A percentile compares a stretch with the other conserved stretches of the same genome.
Evolutionary conservation across 305 asterid genomes (phyloP).

Genomic region (Striga hermonthica): DNA sequence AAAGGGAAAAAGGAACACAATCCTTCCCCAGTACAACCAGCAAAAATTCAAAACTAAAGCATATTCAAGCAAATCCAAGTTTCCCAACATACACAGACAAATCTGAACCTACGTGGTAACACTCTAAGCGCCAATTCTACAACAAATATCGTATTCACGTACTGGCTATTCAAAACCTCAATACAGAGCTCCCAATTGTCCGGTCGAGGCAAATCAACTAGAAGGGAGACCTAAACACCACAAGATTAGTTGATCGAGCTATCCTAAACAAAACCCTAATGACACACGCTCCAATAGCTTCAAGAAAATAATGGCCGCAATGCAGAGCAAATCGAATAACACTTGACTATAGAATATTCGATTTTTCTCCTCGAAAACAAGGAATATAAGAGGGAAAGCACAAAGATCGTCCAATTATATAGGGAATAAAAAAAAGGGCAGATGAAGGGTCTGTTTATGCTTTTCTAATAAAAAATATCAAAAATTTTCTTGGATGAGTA

Average conservation of each 20-base stretch:
- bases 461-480: constrained; percentile 1
- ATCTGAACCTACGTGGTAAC: constrained; percentile 20
- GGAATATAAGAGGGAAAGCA: constrained; percentile 17
- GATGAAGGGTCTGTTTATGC: constrained; percentile 25
- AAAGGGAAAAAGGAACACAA: constrained; percentile 4
- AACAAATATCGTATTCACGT: constrained; percentile 17
- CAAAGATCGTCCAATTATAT: constrained; percentile 42
- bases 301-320: constrained; percentile 36
- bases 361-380: constrained; percentile 26
- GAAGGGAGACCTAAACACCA: constrained; percentile 18
- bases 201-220: constrained; percentile 1
- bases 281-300: constrained; percentile 30
- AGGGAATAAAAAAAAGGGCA: constrained; percentile 3
- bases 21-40: constrained; percentile 23
- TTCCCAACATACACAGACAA: constrained; percentile 20
- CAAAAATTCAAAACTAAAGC: constrained; percentile 1
- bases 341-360: constrained; percentile 8
- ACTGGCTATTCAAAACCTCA: constrained; percentile 26
- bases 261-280: constrained; percentile 48
- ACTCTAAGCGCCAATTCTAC: constrained; percentile 25
- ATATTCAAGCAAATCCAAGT: constrained; percentile 24
- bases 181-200: constrained; percentile 9
- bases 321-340: constrained; percentile 33
- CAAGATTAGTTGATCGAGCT: constrained; percentile 34
- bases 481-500: constrained; percentile 27